Base-by-base conservation (phyloP, 2,329 filamentous ascomycete species). In the Bipolaris gigantea region DNA sequence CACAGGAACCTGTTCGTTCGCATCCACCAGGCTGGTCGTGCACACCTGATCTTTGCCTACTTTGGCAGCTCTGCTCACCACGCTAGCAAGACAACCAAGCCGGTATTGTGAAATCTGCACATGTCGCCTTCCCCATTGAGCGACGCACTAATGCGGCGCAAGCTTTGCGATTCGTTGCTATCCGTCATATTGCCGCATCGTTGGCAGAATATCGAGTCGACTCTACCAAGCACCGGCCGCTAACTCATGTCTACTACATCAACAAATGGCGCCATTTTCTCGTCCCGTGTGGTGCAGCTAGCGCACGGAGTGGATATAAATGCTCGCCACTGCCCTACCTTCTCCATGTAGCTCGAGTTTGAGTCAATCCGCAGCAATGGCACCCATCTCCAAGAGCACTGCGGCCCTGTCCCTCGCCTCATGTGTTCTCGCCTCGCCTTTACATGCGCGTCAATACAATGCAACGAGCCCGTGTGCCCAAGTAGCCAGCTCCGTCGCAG, bases 401-500 rank as follows among this genome's bases (percentile, higher is more conserved):
- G 63, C 64, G 16, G 62, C 60, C 32, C 53, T 71, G 41, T 69
- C 64, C 34, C 44, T 73, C 30, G 66, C 65, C 36, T 63, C 70
- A 32, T 38, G 62, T 58, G 66, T 61, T 33, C 47, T 66, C 15
- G 65, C 69, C 35, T 66, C 65, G 33, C 69, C 70, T 16, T 41
- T 68, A 27, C 53, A 69, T 53, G 40, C 59, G n/a, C 59, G 65
- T 10, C 64, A 69, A 46, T 41, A 54, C 47, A 67, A 72, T 62
- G 63, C 61, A 2, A 62, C 65, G 3, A 70, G 56, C 48, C 66
- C 72, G 19, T 74, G 72, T 59, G 72, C 70, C 16, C 58, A 65
- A 44, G 71, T 73, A 23, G 64, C 62, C 40, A 63, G 69, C 7
- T 61, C 68, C 2, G 62, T 66, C 13, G 70, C 65, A 5, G 48